Percentiles rank a stretch among this genome's conserved stretches.
phyloP scores from a whole-genome alignment of 2,329 filamentous ascomycete genomes.

The Ascochyta clinopodiicola region DNA sequence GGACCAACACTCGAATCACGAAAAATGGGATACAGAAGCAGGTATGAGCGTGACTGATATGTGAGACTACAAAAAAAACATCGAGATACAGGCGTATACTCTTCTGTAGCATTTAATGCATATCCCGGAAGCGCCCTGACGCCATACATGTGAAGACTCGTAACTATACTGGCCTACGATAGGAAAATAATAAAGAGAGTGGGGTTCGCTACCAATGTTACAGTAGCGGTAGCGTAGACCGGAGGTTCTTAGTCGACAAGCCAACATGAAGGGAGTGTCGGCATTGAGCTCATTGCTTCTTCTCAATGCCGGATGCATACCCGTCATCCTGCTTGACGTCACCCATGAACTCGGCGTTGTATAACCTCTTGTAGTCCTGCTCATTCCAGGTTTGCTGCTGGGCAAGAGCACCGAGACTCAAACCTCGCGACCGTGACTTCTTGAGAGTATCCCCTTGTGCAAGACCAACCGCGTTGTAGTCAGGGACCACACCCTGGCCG shows the following conservation, averaged over 20 bases:
- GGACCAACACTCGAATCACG: too few species aligned
- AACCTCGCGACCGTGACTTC: slow-evolving; percentile 37
- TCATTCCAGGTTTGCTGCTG: slow-evolving; percentile 44
- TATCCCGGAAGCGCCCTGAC: not conserved
- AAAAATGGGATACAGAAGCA: too few species aligned
- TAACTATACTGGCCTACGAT: not conserved
- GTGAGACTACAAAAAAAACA: not conserved
- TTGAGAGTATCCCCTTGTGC: slow-evolving; percentile 35
- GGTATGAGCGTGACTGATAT: too few species aligned
- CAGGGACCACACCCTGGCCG: slow-evolving; percentile 44
- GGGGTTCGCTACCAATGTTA: not conserved
- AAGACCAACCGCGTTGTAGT: slow-evolving; percentile 33
- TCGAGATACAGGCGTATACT: not conserved
- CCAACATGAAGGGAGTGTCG: too few species aligned
- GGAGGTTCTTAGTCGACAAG: not conserved
- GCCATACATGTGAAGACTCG: not conserved
- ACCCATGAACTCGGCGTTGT: slow-evolving; percentile 33
- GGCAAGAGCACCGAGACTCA: slow-evolving; percentile 40
- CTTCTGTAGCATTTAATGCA: not conserved
- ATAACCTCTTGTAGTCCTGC: slow-evolving; percentile 45
- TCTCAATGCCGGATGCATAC: slow-evolving; percentile 32
- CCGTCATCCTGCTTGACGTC: slow-evolving; percentile 32
- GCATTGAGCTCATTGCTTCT: not conserved
- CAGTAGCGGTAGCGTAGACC: not conserved
- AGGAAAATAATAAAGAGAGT: not conserved